A percentile compares a stretch with the other conserved stretches of the same genome.
These are phyloP conservation scores for Panus rudis DNA, from an alignment of 768 basidiomycete genomes.

Conservation along the genomic window DNA sequence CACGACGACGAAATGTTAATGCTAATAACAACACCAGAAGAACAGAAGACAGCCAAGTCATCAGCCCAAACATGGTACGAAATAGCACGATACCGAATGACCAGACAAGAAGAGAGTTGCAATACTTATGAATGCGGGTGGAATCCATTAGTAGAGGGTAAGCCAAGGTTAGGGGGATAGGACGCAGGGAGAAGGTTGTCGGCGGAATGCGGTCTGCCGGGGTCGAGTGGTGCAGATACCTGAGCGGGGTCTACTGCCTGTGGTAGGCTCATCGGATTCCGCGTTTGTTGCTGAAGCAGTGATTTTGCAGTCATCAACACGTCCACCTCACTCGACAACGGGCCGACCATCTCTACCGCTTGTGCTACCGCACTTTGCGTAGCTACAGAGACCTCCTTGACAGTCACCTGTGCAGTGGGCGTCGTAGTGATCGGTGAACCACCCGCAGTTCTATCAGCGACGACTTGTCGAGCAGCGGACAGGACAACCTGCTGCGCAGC, in stretches of 20 bases:
- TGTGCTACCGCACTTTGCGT: constrained; percentile 77
- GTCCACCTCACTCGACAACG: constrained; percentile 70
- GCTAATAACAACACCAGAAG: constrained; percentile 10
- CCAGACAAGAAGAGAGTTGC: background rate
- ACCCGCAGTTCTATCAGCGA: constrained; percentile 41
- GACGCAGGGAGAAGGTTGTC: constrained; percentile 15
- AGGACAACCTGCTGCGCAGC: constrained; percentile 80
- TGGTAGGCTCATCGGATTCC: constrained; percentile 21
- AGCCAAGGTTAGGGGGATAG: constrained; percentile 9
- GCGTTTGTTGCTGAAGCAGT: constrained; percentile 40
- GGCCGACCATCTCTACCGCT: constrained; percentile 72
- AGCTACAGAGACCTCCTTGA: constrained; percentile 50
- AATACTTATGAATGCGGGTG: background rate
- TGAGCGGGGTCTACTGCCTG: constrained; percentile 18
- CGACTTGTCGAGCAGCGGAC: constrained; percentile 61
- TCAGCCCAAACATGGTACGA: constrained; percentile 5
- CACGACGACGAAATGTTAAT: constrained; percentile 4
- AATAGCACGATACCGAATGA: constrained; percentile 4
- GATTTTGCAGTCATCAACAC: constrained; percentile 67
- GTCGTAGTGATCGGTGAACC: constrained; percentile 34
- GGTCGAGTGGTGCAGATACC: constrained; percentile 21
- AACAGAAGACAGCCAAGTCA: constrained; percentile 9
- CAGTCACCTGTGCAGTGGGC: constrained; percentile 38
- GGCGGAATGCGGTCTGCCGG: constrained; percentile 29
- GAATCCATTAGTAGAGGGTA: background rate